phyloP scores from a whole-genome alignment of 129 eudicot genomes.

The Artemisia annua region DNA sequence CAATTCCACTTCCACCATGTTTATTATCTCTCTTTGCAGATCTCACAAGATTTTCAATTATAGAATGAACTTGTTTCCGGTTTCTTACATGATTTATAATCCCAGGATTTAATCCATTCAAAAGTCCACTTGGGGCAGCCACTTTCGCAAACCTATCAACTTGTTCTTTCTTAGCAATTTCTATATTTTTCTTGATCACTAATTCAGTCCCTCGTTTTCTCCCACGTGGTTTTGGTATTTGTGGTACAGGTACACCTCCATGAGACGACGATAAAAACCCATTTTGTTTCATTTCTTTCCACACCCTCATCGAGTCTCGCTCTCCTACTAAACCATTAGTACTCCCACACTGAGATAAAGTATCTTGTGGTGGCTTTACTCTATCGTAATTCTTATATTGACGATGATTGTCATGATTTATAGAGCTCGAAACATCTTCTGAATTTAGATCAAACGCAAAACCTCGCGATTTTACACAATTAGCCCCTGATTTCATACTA shows the following conservation, averaged over 20 bases:
- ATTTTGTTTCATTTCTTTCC: slow-evolving; percentile 87
- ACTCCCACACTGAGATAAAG: slow-evolving; percentile 64
- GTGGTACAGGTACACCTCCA: slow-evolving; percentile 62
- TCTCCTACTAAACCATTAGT: slow-evolving; percentile 45
- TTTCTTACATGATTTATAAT: slow-evolving; percentile 94
- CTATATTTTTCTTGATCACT: slow-evolving; percentile 65
- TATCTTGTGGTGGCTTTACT: slow-evolving; percentile 42
- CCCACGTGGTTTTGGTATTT: slow-evolving; percentile 47
- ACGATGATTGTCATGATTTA: slow-evolving; percentile 40
- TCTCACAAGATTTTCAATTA: slow-evolving; percentile 80
- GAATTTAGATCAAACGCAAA: slow-evolving; percentile 59
- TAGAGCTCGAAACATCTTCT: slow-evolving; percentile 53
- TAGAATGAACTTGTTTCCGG: slow-evolving; percentile 91
- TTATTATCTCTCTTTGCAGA: slow-evolving; percentile 52
- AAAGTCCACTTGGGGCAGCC: slow-evolving; percentile 95
- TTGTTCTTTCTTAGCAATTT: slow-evolving; percentile 81
- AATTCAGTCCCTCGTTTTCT: slow-evolving; percentile 60
- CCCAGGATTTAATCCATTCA: slow-evolving; percentile 82
- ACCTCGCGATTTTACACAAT: slow-evolving; percentile 31
- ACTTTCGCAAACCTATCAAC: slow-evolving; percentile 78
- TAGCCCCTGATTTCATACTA: slow-evolving; percentile 9
- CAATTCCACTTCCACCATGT: slow-evolving; percentile 27
- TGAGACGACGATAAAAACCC: slow-evolving; percentile 65
- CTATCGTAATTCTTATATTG: slow-evolving; percentile 35
- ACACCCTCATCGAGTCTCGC: slow-evolving; percentile 58